A percentile compares a stretch with the other conserved stretches of the same genome.
Evolutionary conservation across 176 grass and related monocot species (phyloP).

Genomic region (Phragmites australis): DNA sequence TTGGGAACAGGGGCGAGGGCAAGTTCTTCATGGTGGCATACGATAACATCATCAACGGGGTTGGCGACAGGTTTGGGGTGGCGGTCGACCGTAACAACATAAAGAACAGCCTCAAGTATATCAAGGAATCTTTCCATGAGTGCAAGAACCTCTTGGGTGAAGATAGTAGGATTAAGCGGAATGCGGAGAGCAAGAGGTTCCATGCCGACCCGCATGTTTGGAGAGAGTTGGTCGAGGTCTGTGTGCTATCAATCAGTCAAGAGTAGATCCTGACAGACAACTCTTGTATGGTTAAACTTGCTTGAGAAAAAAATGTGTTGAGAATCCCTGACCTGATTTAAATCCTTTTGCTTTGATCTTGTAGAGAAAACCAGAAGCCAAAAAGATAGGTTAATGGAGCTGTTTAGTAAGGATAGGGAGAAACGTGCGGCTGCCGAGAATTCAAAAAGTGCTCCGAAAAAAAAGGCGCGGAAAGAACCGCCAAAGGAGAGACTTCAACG

Average conservation of each 20-base stretch:
- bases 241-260: constrained; percentile 11
- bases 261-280: not conserved
- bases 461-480: constrained; percentile 42
- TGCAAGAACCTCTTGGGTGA: constrained; percentile 42
- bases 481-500: constrained; percentile 33
- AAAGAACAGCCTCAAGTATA: constrained; percentile 53
- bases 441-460: constrained; percentile 15
- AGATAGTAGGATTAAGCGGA: constrained; percentile 41
- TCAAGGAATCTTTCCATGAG: constrained; percentile 52
- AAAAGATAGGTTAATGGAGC: constrained; percentile 42
- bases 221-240: constrained; percentile 51
- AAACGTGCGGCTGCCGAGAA: not conserved
- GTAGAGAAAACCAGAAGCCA: constrained; percentile 58
- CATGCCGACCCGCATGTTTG: constrained; percentile 44
- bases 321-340: not conserved
- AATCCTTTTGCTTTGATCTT: constrained; percentile 39
- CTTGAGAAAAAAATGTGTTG: not conserved
- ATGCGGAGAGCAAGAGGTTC: constrained; percentile 32
- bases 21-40: constrained; percentile 36
- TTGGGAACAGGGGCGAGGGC: constrained; percentile 49
- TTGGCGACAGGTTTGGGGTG: constrained; percentile 46
- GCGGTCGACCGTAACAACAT: constrained; percentile 40
- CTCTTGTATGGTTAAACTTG: not conserved
- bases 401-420: constrained; percentile 54
- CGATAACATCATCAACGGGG: constrained; percentile 41